Base-by-base conservation (phyloP, 306 rosid genomes). In the Senna siamea region DNA sequence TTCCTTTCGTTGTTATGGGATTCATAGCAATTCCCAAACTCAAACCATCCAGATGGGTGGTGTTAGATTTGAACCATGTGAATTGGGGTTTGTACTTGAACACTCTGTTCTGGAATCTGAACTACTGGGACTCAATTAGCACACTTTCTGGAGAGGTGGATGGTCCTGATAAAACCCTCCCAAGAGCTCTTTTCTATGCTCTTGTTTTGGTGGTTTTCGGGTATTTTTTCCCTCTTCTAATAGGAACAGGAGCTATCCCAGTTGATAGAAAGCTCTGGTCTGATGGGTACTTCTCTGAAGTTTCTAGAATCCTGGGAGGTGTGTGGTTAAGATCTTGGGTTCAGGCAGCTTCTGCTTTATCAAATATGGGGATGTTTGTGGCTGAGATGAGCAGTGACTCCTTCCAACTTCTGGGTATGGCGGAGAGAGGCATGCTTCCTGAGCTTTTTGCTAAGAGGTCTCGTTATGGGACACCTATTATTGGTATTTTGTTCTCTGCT, bases 321-420 rank as follows among this genome's bases (percentile, higher is more conserved):
- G 77, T 81, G 37, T 90, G 92, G 92, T 72, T 85, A 55, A 86
- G 89, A 76, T 32, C 15, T 15, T 88, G 93, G 92, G 69, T 88
- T 69, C 88, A 85, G 60, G 79, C 80, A 7, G 89, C 92, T 4
- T 69, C 93, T 76, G 97, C 97, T 6, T 56, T 87, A 65, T 90
- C 96, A 70, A 87, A 87, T 69, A 85, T 87, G 93, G 93, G 97
- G 20, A 83, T 88, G 87, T 91, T 88, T 66, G 77, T 86, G 54
- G 87, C 89, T 15, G 90, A 88, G 76, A 91, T 91, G 89, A 90
- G 91, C 63, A 82, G 96, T 3, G 91, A 90, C 52, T 86, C 96
- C 10, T 90, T 80, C 58, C 96, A 88, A 51, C 93, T 91, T 79
- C 74, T 82, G 72, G 93, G 96, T 0, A 90, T 88, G 91, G 89